Evolutionary conservation across 2,329 filamentous ascomycete genomes (phyloP).

Genomic region (Colletotrichum tamarilloi): DNA sequence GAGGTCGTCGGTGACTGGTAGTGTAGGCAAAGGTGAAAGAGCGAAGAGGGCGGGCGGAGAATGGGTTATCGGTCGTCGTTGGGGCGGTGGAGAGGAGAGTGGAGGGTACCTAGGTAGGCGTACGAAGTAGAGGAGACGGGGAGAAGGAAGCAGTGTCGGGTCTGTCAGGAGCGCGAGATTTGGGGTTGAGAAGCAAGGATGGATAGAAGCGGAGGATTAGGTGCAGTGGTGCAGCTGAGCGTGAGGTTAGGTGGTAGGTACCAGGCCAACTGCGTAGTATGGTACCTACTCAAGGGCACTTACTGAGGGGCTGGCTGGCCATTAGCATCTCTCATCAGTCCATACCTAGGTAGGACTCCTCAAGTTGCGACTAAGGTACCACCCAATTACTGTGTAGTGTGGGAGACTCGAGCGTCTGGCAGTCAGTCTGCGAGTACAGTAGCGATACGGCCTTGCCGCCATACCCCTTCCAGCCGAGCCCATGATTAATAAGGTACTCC

Average conservation of each 20-base stretch:
- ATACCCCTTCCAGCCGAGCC: constrained; percentile 23
- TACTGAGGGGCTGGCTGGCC: too few species aligned
- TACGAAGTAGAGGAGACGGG: not conserved
- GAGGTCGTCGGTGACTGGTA: not conserved
- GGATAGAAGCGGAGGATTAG: not conserved
- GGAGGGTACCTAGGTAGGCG: not conserved
- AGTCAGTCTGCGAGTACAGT: not conserved
- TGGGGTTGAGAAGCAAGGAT: not conserved
- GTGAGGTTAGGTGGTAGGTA: too few species aligned
- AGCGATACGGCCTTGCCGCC: constrained; percentile 19
- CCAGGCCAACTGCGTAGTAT: not conserved
- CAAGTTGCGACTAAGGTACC: too few species aligned
- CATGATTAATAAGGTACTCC: constrained; percentile 16
- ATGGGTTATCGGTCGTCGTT: not conserved
- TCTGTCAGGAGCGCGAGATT: not conserved
- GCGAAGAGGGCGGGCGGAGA: not conserved
- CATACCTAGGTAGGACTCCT: too few species aligned
- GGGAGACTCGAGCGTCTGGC: too few species aligned
- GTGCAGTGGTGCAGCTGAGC: not conserved
- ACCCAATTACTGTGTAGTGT: too few species aligned
- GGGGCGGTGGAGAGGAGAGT: not conserved
- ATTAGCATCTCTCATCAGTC: too few species aligned
- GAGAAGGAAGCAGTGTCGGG: not conserved
- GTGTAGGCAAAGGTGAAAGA: not conserved
- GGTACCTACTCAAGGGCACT: not conserved